phyloP scores from a whole-genome alignment of 805 yeast species.

The Suhomyces canberraensis region DNA sequence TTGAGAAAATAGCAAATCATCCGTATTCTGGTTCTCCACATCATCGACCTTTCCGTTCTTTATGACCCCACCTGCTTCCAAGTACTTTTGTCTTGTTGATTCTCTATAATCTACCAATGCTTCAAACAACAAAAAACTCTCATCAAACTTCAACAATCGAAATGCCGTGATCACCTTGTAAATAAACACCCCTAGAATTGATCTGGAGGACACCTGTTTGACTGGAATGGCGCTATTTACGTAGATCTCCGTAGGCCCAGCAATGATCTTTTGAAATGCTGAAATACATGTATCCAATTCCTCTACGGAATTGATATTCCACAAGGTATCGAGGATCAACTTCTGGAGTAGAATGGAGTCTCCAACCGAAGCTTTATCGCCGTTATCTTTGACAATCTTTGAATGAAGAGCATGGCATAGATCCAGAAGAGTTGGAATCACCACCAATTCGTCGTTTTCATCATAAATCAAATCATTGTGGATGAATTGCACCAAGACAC shows the following conservation, averaged over 20 bases:
- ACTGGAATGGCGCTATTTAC: not conserved
- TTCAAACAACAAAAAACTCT: constrained; percentile 33
- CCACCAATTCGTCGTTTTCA: constrained; percentile 15
- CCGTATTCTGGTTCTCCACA: not conserved
- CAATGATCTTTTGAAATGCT: constrained; percentile 9
- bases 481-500: constrained; percentile 43
- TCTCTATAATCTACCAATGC: constrained; percentile 36
- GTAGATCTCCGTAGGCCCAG: constrained; percentile 10
- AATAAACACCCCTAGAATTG: constrained; percentile 43
- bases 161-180: constrained; percentile 36
- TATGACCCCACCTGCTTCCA: constrained; percentile 10
- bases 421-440: constrained; percentile 32
- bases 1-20: constrained; percentile 3
- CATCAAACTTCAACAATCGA: constrained; percentile 47
- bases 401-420: constrained; percentile 15
- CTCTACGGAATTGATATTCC: constrained; percentile 51
- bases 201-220: constrained; percentile 18
- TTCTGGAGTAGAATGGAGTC: constrained; percentile 28
- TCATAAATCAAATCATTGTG: constrained; percentile 31
- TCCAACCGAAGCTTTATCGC: constrained; percentile 5
- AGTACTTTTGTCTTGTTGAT: constrained; percentile 19
- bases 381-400: not conserved
- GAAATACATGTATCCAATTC: constrained; percentile 37
- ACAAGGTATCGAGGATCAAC: constrained; percentile 21
- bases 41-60: not conserved